Percentiles rank a stretch among this genome's conserved stretches.
These are phyloP conservation scores for Auricularia sp. DNA, from an alignment of 768 basidiomycete genomes.

Conservation along the genomic window DNA sequence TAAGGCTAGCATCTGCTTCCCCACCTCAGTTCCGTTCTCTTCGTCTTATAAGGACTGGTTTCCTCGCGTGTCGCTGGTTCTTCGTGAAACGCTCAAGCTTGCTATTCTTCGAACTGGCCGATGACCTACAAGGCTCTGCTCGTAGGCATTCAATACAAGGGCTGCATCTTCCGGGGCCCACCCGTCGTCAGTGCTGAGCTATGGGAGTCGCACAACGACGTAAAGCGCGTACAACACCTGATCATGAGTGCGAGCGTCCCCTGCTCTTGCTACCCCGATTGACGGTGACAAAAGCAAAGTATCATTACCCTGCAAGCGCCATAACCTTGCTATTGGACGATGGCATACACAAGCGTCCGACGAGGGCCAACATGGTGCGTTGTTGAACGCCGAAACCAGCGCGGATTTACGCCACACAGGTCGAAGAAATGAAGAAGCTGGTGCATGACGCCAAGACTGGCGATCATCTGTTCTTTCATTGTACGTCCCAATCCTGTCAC, in stretches of 20 bases:
- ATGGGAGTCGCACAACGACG: neutral
- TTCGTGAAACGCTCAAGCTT: too few relatives aligned
- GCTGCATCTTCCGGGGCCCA: neutral
- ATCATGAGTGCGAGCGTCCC: neutral
- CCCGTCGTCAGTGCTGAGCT: neutral
- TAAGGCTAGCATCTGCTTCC: too few relatives aligned
- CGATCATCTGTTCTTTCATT: conserved; percentile 6
- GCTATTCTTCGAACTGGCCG: too few relatives aligned
- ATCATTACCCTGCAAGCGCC: neutral
- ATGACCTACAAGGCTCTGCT: neutral
- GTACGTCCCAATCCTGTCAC: neutral
- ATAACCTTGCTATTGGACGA: conserved; percentile 3
- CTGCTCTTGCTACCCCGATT: neutral
- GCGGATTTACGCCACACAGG: neutral
- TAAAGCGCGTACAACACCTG: neutral
- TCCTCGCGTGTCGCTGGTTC: too few relatives aligned
- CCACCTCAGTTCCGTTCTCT: too few relatives aligned
- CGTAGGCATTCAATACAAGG: conserved; percentile 1
- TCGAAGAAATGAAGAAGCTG: neutral
- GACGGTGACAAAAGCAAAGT: neutral
- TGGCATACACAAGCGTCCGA: neutral
- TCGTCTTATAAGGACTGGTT: too few relatives aligned
- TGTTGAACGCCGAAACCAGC: neutral
- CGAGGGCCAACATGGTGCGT: conserved; percentile 4
- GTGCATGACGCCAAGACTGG: neutral